phyloP scores from a whole-genome alignment of 345 rosid genomes.

The Fremontodendron californicum region DNA sequence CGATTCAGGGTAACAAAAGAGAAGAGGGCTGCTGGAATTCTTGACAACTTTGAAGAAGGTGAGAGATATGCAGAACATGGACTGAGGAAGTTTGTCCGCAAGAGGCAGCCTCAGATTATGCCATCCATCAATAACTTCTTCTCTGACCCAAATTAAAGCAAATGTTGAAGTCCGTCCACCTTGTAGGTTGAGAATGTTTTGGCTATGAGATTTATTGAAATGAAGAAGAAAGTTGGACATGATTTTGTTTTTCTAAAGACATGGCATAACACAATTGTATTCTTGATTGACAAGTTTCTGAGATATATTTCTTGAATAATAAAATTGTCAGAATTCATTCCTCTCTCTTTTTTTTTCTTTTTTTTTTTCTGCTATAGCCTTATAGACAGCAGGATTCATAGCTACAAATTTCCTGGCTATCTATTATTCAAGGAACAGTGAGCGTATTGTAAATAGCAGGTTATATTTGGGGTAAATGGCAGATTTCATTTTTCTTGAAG shows the following conservation, averaged over 20 bases:
- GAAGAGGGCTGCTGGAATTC: constrained; percentile 53
- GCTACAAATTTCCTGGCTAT: background rate
- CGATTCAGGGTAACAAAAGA: constrained; percentile 42
- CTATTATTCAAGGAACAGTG: background rate
- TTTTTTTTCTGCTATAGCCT: background rate
- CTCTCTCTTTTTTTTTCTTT: too few relatives aligned
- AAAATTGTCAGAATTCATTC: background rate
- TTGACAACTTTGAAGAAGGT: constrained; percentile 54
- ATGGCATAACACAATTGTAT: background rate
- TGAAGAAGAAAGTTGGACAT: background rate
- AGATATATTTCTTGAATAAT: background rate
- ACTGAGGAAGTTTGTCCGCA: constrained; percentile 44
- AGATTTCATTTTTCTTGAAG: too few relatives aligned
- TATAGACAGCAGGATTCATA: background rate
- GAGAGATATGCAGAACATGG: constrained; percentile 51
- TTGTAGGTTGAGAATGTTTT: background rate
- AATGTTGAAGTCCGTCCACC: background rate
- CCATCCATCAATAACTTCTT: constrained; percentile 59
- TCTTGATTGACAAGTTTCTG: background rate
- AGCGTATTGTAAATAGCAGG: too few relatives aligned
- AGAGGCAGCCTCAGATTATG: constrained; percentile 48
- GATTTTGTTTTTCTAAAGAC: background rate
- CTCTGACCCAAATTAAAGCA: constrained; percentile 39
- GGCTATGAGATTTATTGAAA: background rate
- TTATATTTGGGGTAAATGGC: too few relatives aligned